Evolutionary conservation across 148 eudicot species (phyloP), one percentile per base, ranked within the genome.

Genomic region (Agrostemma githago): DNA sequence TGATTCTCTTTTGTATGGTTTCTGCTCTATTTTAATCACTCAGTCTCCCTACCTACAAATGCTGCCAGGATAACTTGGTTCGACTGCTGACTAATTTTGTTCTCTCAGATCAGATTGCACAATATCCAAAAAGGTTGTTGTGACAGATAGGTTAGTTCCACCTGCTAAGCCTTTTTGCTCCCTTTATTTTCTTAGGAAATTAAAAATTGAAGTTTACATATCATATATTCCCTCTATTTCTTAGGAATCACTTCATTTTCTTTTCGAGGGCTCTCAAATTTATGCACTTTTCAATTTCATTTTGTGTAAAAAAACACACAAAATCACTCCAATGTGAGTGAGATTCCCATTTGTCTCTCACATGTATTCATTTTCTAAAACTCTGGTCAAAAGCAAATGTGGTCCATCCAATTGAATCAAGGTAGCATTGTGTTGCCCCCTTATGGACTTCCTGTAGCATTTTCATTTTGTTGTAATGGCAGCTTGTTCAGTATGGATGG

Each of bases 401-500:
- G 9, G 15, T 46, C 15, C 11, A 51, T 15, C 56, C 56, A 51
- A 51, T 51, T 51, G 56, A 51, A 12, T 51, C 11, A 8, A 51
- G 56, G 8, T 8, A 11, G 56, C 40, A 65, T 5, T 5, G 19
- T n/a, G 17, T 43, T 67, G 38, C 11, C 46, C 10, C 37, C 17
- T 42, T 43, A 43, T 42, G 56, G 6, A n/a, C 12, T 67, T 44
- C 40, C 11, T 62, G 17, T 40, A 42, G 46, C 21, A 62, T 65
- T 14, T 59, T 14, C 65, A 20, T 70, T 71, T 61, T 57, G 34
- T 17, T 74, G 19, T 71, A 9, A 19, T 78, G 71, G 72, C 96
- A 94, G 99, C 93, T 84, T 95, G 82, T 95, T 95, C 81, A 95
- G 99, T 77, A 95, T 95, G 99, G 99, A 95, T 82, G 99, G 99